Evolutionary conservation across 225 moss, liverwort and hornwort genomes (phyloP).

Genomic region (Pleurozium schreberi): DNA sequence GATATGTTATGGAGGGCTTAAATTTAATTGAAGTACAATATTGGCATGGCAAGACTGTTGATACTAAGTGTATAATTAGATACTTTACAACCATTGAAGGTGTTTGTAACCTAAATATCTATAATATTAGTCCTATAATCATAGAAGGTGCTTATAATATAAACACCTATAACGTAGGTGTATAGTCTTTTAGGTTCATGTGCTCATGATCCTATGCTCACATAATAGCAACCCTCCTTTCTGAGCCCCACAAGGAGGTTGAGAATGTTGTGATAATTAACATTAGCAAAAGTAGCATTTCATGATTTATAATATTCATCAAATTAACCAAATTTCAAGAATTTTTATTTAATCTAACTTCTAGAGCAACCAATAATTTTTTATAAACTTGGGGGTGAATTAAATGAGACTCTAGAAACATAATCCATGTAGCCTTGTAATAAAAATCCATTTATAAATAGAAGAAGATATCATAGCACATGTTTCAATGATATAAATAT

Average conservation of each 20-base stretch:
- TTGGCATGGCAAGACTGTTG: not conserved
- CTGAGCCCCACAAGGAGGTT: rapidly evolving
- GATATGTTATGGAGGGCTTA: not conserved
- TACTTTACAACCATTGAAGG: not conserved
- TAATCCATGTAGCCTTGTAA: too few relatives aligned
- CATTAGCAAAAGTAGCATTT: rapidly evolving
- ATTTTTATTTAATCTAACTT: not conserved
- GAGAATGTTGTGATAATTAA: not conserved
- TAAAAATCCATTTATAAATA: not conserved
- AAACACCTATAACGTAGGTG: not conserved
- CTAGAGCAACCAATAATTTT: not conserved
- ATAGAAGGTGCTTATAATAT: not conserved
- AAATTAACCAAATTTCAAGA: not conserved
- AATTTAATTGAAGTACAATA: not conserved
- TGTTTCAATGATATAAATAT: not conserved
- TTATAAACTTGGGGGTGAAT: not conserved
- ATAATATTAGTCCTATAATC: not conserved
- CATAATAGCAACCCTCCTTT: not conserved
- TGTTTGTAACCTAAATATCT: not conserved
- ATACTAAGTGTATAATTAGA: not conserved
- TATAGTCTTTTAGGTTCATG: not conserved
- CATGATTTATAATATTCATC: not conserved
- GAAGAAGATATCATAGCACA: not conserved
- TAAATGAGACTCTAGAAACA: not conserved
- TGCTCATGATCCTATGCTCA: not conserved